These are phyloP conservation scores for Hypoxylon sp. DNA, from an alignment of 2,329 filamentous ascomycete species.

Conservation along the genomic window DNA sequence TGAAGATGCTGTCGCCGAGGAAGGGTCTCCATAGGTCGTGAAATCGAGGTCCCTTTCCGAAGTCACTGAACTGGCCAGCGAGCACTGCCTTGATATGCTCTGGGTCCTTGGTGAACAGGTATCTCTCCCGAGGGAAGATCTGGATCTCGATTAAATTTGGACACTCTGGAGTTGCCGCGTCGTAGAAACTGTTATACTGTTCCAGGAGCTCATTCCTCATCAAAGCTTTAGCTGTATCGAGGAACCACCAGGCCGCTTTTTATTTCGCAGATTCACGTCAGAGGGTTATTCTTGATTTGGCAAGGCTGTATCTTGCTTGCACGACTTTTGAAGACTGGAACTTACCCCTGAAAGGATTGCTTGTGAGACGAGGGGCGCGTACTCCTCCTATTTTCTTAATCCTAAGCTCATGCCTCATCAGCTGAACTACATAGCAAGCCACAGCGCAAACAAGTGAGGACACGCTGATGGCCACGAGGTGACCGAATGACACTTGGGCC, in stretches of 20 bases:
- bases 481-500: constrained; percentile 29
- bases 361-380: constrained; percentile 54
- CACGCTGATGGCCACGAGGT: constrained; percentile 14
- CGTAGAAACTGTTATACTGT: constrained; percentile 53
- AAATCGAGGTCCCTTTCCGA: constrained; percentile 62
- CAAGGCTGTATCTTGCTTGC: neutral
- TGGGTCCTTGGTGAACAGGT: constrained; percentile 67
- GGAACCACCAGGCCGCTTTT: constrained; percentile 49
- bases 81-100: constrained; percentile 72
- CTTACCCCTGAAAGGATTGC: constrained; percentile 56
- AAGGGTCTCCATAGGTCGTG: constrained; percentile 62
- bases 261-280: constrained; percentile 14
- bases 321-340: neutral
- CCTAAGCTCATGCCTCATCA: constrained; percentile 44
- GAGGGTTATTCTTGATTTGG: neutral
- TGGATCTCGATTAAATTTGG: constrained; percentile 58
- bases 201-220: constrained; percentile 55
- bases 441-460: constrained; percentile 20
- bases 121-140: constrained; percentile 53
- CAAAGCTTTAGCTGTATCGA: constrained; percentile 50
- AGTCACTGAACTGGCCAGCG: constrained; percentile 70
- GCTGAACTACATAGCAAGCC: constrained; percentile 40
- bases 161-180: constrained; percentile 51
- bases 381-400: constrained; percentile 55
- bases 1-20: constrained; percentile 71